Conservation (phyloP, 73 alveolate genomes). For the Paramecium sonneborni region DNA sequence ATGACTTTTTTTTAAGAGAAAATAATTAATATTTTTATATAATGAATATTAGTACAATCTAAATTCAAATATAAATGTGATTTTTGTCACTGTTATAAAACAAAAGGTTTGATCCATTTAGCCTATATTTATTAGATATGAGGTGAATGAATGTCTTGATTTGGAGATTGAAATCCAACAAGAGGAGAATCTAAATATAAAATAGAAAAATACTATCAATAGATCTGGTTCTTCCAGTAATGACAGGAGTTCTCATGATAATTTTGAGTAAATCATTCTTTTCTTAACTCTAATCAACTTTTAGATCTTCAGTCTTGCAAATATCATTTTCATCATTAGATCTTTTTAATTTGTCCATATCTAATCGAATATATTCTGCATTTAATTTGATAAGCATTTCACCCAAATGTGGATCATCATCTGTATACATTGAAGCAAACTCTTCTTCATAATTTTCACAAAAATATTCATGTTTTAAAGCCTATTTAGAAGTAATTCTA, state of each 20-base stretch:
- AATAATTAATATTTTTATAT: not conserved
- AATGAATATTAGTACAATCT: constrained; percentile 5
- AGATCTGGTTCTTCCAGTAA: constrained; percentile 19
- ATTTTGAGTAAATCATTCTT: not conserved
- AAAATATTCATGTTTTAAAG: constrained; percentile 24
- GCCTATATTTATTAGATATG: not conserved
- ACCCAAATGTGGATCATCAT: constrained; percentile 16
- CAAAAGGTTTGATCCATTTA: not conserved
- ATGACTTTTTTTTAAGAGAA: not conserved
- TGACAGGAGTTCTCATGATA: constrained; percentile 45
- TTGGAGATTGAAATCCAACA: not conserved
- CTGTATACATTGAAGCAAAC: not conserved
- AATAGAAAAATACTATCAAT: not conserved
- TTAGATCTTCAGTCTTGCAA: constrained; percentile 1
- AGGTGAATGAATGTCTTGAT: not conserved
- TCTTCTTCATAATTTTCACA: not conserved
- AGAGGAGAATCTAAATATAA: not conserved
- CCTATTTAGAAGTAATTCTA: not conserved
- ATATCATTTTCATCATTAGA: not conserved
- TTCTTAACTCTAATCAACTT: constrained; percentile 19
- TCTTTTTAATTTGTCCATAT: not conserved
- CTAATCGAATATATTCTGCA: constrained; percentile 17
- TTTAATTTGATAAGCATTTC: not conserved
- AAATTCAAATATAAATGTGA: not conserved
- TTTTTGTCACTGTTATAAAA: not conserved